Evolutionary conservation across 2,329 filamentous ascomycete genomes (phyloP).

Genomic region (Podosphaera leucotricha): DNA sequence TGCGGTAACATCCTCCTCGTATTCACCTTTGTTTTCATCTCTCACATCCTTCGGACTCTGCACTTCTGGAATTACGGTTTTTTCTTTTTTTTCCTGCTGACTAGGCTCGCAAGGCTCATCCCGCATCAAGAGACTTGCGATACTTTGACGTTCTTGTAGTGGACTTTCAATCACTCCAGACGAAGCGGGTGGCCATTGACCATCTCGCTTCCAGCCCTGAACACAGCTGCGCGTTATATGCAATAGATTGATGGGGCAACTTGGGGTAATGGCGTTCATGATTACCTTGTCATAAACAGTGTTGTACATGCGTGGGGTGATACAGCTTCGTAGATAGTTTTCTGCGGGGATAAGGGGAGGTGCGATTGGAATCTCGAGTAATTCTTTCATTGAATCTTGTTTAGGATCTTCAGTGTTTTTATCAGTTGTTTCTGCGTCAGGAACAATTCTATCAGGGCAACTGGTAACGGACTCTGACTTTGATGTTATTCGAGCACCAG

Average conservation of each 20-base stretch:
- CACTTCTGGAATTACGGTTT: not conserved
- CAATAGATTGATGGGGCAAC: conserved; percentile 66
- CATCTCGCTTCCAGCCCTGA: conserved; percentile 75
- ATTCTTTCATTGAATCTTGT: conserved; percentile 10
- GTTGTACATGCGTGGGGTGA: conserved; percentile 48
- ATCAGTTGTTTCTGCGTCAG: conserved; percentile 16
- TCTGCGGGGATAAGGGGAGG: conserved; percentile 47
- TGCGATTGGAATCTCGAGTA: conserved; percentile 36
- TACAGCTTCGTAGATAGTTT: conserved; percentile 56
- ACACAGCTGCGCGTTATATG: conserved; percentile 67
- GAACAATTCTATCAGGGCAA: conserved; percentile 19
- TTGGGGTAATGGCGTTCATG: conserved; percentile 53
- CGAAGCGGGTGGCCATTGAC: conserved; percentile 60
- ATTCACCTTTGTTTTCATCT: not conserved
- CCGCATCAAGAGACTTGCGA: not conserved
- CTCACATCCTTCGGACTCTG: not conserved
- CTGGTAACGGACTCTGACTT: conserved; percentile 23
- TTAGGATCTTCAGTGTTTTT: conserved; percentile 9
- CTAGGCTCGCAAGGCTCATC: not conserved
- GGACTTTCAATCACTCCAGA: not conserved
- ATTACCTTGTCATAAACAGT: conserved; percentile 83
- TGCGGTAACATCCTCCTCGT: not conserved
- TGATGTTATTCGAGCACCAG: conserved; percentile 38
- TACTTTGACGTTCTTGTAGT: not conserved
- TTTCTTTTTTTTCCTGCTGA: not conserved